Evolutionary conservation across 192 early-diverging fungal species (phyloP).

Genomic region (Phycomyces blakesleeanus): DNA sequence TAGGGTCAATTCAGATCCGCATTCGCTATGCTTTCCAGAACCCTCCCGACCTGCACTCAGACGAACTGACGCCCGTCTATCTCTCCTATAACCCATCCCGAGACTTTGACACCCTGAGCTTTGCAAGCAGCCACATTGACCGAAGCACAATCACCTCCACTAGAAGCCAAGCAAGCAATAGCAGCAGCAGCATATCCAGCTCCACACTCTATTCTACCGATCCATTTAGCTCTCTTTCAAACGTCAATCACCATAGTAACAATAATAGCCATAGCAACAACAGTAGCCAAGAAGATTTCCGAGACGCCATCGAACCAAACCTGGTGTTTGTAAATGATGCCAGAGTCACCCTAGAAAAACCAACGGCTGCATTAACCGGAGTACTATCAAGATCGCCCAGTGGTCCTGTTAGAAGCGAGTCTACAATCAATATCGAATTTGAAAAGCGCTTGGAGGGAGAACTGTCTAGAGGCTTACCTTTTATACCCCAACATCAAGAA

Average conservation of each 20-base stretch:
- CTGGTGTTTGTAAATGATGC: slow-evolving; percentile 1
- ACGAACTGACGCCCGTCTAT: slow-evolving; percentile 17
- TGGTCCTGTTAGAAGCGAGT: not conserved
- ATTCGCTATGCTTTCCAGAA: slow-evolving; percentile 31
- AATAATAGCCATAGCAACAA: not conserved
- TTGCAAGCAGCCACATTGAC: slow-evolving; percentile 5
- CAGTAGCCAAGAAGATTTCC: not conserved
- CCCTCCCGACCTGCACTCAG: slow-evolving; percentile 18
- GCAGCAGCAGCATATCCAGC: slow-evolving; percentile 1
- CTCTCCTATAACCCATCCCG: slow-evolving; percentile 11
- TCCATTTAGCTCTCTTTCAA: not conserved
- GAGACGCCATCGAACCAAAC: slow-evolving; percentile 17
- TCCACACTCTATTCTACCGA: not conserved
- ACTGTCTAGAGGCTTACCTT: not conserved
- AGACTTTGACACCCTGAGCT: slow-evolving; percentile 6
- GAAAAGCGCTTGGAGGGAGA: not conserved
- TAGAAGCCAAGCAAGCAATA: slow-evolving; percentile 1
- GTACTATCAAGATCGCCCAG: not conserved
- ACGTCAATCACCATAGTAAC: too few relatives aligned
- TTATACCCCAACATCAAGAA: slow-evolving; percentile 2
- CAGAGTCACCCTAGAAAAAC: not conserved
- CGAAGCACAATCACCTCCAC: not conserved
- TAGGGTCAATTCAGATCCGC: slow-evolving; percentile 33
- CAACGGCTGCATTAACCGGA: not conserved
- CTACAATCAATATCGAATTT: slow-evolving; percentile 9